Base-by-base conservation (phyloP, 192 early-diverging fungal genomes). In the Coemansia sp. region DNA sequence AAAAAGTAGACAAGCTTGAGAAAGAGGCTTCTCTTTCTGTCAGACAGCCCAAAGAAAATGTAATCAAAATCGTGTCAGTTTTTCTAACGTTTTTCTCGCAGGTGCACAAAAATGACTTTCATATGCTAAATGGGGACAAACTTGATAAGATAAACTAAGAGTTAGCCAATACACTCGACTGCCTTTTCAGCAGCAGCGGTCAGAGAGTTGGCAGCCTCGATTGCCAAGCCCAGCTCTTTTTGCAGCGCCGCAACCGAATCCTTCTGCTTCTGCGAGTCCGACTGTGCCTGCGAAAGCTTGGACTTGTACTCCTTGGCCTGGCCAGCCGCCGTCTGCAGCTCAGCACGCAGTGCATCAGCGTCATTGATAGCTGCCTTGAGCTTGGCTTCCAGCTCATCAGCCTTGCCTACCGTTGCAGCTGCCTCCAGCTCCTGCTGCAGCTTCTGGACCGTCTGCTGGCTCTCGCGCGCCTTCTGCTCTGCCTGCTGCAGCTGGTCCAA, bases 131-230 rank as follows among this genome's bases (percentile, higher is more conserved):
- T 2, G n/a, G 38, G 53, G 13, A 27, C 15, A 23, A 36, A 40
- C 47, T 28, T 20, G 53, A 37, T 15, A 50, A 30, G 7, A 40
- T 22, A 19, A 63, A 33, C 31, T 42, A 17, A 27, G 28, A 14
- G 14, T 61, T 50, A 63, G 20, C 36, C 19, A 13, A 68, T 60
- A 4, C 45, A 30, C 34, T 79, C 75, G 14, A 60, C 70, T 5
- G 75, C 75, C 65, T 65, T 68, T 47, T 79, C 75, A 9, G 75
- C 75, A 17, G 75, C 75, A 59, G 65, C 28, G 19, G 75, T 70
- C 57, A 79, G 47, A 10, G 62, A 54, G 30, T 64, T 68, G 3
- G 75, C 75, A 0, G 75, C 75, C 6, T 50, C 45, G 9, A 79
- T 69, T 8, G 75, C 65, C 41, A 45, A 31, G 15, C 33, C 36